Percentiles rank a stretch among this genome's conserved stretches.
These are phyloP conservation scores for Cercophora newfieldiana DNA, from an alignment of 495 filamentous ascomycete species.

Conservation along the genomic window DNA sequence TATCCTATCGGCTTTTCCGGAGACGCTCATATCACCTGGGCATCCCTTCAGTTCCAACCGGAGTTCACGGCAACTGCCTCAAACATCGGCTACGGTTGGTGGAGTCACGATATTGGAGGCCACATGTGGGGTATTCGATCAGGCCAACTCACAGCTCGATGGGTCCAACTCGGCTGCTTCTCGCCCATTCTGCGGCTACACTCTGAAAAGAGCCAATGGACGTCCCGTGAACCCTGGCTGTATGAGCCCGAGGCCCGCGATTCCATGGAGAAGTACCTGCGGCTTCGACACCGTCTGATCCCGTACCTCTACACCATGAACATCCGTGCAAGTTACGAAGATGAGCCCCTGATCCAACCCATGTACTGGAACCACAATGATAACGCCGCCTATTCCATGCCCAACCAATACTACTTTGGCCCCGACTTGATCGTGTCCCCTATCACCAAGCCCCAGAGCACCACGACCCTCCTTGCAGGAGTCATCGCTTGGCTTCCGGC, in stretches of 20 bases:
- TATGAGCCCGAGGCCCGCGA: slow-evolving; percentile 39
- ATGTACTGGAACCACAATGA: slow-evolving; percentile 60
- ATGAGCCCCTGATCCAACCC: slow-evolving; percentile 54
- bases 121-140: slow-evolving; percentile 52
- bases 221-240: slow-evolving; percentile 59
- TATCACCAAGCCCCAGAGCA: slow-evolving; percentile 48
- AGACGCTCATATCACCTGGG: slow-evolving; percentile 58
- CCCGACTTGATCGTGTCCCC: slow-evolving; percentile 54
- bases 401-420: slow-evolving; percentile 58
- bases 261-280: slow-evolving; percentile 49
- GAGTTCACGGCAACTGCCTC: slow-evolving; percentile 63
- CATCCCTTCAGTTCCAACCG: slow-evolving; percentile 58
- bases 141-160: slow-evolving; percentile 56
- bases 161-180: slow-evolving; percentile 59
- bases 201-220: slow-evolving; percentile 53
- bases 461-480: slow-evolving; percentile 38
- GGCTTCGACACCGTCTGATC: slow-evolving; percentile 53
- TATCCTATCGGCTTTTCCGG: slow-evolving; percentile 65
- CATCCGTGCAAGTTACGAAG: slow-evolving; percentile 40
- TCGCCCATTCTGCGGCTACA: slow-evolving; percentile 60
- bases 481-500: slow-evolving; percentile 53
- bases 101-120: slow-evolving; percentile 65
- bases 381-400: slow-evolving; percentile 49
- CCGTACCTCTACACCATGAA: slow-evolving; percentile 62
- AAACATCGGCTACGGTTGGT: slow-evolving; percentile 66